A percentile compares a stretch with the other conserved stretches of the same genome.
These are phyloP conservation scores for Adiantum capillusveneris DNA, from an alignment of 75 land plant genomes.

Conservation along the genomic window DNA sequence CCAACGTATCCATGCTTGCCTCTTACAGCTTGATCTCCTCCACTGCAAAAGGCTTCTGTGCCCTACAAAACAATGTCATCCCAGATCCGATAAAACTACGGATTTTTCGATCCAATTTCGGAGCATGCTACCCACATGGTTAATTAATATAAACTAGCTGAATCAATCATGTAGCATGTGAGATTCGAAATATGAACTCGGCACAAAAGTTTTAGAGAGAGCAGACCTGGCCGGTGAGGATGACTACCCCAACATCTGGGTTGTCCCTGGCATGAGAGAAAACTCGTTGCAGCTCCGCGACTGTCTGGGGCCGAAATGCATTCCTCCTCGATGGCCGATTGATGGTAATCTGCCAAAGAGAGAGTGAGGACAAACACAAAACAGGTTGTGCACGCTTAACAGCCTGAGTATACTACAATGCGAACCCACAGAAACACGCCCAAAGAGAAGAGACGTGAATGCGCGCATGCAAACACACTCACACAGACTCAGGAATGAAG, in stretches of 20 bases:
- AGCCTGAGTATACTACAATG: background rate
- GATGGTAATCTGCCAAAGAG: constrained; percentile 61
- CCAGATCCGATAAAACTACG: no score
- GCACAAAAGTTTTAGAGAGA: background rate
- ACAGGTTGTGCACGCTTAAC: background rate
- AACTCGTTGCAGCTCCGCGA: constrained; percentile 76
- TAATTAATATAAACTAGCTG: no score
- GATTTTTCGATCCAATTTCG: no score
- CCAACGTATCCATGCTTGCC: constrained; percentile 78
- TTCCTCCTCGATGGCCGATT: constrained; percentile 87
- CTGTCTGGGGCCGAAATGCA: constrained; percentile 80
- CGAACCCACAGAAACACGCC: no score
- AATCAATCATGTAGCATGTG: background rate
- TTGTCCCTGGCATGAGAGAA: constrained; percentile 90
- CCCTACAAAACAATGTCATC: constrained; percentile 45
- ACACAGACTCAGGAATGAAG: no score
- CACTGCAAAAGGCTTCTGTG: constrained; percentile 88
- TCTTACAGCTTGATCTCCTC: constrained; percentile 91
- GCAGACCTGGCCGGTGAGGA: constrained; percentile 84
- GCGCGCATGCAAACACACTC: no score
- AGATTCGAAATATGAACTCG: background rate
- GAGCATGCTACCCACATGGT: no score
- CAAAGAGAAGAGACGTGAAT: no score
- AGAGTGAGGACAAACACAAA: background rate
- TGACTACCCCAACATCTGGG: constrained; percentile 67